Base-by-base conservation (phyloP, 2,329 filamentous ascomycete genomes). In the Botrytis elliptica region DNA sequence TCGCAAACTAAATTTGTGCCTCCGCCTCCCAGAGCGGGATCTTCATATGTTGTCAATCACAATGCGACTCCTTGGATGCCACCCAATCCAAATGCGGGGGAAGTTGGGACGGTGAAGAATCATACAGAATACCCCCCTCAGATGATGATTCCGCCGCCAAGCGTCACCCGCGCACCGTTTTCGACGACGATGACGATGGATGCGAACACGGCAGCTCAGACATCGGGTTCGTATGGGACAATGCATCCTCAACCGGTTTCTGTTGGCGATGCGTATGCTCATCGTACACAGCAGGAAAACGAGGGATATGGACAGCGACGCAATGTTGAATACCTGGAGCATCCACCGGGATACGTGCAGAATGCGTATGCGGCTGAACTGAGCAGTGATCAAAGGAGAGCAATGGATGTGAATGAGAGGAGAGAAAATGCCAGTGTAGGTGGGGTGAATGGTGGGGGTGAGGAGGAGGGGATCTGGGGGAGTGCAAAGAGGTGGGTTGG, bases 401-500 rank as follows among this genome's bases (percentile, higher is more conserved):
- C 78, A 49, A 74, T 76, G 57, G 77, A 79, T 74, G 73, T 75
- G 40, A 73, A 72, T 62, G 73, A 73, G 22, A 33, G 29, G 52
- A 29, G 25, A 55, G 29, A 77, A 75, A 46, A 70, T 75, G 18
- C 84, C 84, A 29, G 83, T 84, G 4, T 84, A 33, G 22, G 68
- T 63, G 40, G 29, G 55, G 44, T 22, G 25, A n/a, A 22, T 70
- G 42, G 40, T 49, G 57, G 29, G 5, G 68, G 40, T 36, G 70
- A 65, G 46, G 60, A 49, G 18, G 70, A 86, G n/a, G 80, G 82
- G 38, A 82, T 89, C 9, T 89, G 87, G 87, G 84, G 84, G 72
- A 82, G 85, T 65, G 88, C 88, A 18, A 89, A 87, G 83, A 89
- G 88, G 80, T 86, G 87, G 84, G 88, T 86, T 64, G 83, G 85